Evolutionary conservation across 2,329 filamentous ascomycete genomes (phyloP), one percentile per base, ranked within the genome.

Genomic region (Fusarium chlamydosporum): DNA sequence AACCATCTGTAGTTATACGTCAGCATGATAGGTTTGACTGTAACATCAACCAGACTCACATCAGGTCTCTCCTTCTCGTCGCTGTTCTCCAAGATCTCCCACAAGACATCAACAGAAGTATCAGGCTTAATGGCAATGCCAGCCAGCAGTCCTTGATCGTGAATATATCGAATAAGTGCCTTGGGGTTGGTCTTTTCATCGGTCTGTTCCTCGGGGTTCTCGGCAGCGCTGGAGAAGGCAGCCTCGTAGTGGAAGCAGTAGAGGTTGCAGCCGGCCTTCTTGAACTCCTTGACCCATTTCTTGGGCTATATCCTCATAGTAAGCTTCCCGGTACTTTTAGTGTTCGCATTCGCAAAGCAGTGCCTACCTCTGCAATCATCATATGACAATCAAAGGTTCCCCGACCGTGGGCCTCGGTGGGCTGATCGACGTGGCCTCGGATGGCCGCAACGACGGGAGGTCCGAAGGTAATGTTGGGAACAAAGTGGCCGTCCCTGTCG

Each of bases 171-270:
- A 74, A 98, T 93, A 74, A 99, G 83, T 72, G 95, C 92, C 76
- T 89, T 90, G 7, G 96, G 95, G 75, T 82, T 94, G 4, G 95
- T 98, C 79, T 89, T 91, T 63, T 84, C 79, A 56, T 92, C 91
- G 15, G 88, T 89, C 55, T 82, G 86, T 57, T 85, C 87, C 73
- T 91, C 89, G 47, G 95, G 94, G 56, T 86, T 89, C 76, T 94
- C 93, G 75, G 94, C 94, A 35, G 92, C 93, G 42, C 92, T 92
- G 51, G 93, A 97, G 72, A 96, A 87, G 68, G 96, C 96, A 27
- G 96, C 96, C 83, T 99, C 96, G 82, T 98, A 98, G 85, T 99
- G 96, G 85, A 99, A 99, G 85, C 96, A 98, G 85, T 99, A 99
- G n/a, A 99, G 86, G 80, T 99, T 94, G 81, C 94, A 97, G 55